These are phyloP conservation scores for Hymenochaete sp. DNA, from an alignment of 1,284 basidiomycete species.

Conservation along the genomic window DNA sequence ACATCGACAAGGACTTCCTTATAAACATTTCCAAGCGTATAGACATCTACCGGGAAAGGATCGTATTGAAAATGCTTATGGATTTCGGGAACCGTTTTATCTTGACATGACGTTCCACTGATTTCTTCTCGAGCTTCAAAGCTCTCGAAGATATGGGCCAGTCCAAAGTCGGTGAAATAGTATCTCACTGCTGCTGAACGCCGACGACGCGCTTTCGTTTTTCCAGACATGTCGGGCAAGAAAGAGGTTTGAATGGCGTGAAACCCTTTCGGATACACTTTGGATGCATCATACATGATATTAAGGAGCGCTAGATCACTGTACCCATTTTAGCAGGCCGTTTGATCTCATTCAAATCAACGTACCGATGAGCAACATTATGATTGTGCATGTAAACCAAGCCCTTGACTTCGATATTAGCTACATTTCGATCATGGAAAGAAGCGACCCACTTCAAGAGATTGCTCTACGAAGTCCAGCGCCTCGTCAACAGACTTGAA, in stretches of 20 bases:
- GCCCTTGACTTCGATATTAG: constrained; percentile 25
- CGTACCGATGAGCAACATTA: constrained; percentile 24
- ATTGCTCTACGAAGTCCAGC: constrained; percentile 8
- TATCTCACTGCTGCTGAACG: constrained; percentile 20
- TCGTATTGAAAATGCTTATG: constrained; percentile 2
- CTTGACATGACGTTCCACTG: neutral
- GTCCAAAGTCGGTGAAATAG: constrained; percentile 27
- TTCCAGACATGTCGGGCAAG: neutral
- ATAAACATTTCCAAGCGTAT: constrained; percentile 6
- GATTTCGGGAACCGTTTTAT: constrained; percentile 2
- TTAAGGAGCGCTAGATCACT: constrained; percentile 25
- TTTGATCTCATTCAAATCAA: neutral
- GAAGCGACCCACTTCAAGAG: constrained; percentile 13
- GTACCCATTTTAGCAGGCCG: neutral
- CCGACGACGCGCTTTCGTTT: constrained; percentile 2
- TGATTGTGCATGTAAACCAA: constrained; percentile 23
- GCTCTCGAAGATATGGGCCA: constrained; percentile 19
- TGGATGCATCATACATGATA: constrained; percentile 26
- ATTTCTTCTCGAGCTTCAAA: neutral
- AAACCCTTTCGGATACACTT: constrained; percentile 23
- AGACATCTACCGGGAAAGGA: constrained; percentile 11
- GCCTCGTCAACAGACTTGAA: constrained; percentile 7
- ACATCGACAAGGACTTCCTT: constrained; percentile 6
- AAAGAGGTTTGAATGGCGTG: constrained; percentile 23
- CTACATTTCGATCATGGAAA: constrained; percentile 21